Percentiles rank a stretch among this genome's conserved stretches.
Conservation (phyloP, 2,329 filamentous ascomycete species). For the Clarireedia monteithiana region DNA sequence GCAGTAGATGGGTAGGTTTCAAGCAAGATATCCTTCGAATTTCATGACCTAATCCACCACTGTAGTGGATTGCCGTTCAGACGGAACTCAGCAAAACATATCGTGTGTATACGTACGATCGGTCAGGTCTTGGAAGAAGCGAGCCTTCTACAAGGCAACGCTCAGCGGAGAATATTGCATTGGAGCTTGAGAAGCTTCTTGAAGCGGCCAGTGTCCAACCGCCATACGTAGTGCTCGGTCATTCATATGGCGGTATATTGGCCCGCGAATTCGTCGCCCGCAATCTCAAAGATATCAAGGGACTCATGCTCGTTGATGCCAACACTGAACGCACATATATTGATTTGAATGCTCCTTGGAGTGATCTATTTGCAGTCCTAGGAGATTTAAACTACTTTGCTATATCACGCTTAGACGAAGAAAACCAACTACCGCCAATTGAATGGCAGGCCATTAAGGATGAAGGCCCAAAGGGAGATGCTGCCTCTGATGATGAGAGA, state of each 20-base stretch:
- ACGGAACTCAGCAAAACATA: constrained; percentile 4
- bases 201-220: constrained; percentile 4
- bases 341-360: not conserved
- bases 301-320: constrained; percentile 18
- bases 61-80: constrained; percentile 12
- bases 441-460: constrained; percentile 11
- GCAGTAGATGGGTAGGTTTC: not conserved
- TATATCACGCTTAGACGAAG: constrained; percentile 5
- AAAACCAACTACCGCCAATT: constrained; percentile 1
- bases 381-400: not conserved
- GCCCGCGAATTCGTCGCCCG: constrained; percentile 12
- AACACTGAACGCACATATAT: constrained; percentile 11
- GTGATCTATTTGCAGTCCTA: not conserved
- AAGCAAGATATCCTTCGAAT: not conserved
- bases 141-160: constrained; percentile 7
- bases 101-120: constrained; percentile 13
- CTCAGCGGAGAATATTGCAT: constrained; percentile 12
- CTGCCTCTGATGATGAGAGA: not conserved
- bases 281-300: constrained; percentile 8
- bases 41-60: not conserved
- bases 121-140: constrained; percentile 13
- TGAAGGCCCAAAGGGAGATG: not conserved
- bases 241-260: constrained; percentile 16
- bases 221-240: constrained; percentile 15
- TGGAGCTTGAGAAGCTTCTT: constrained; percentile 13